Percentiles rank a stretch among this genome's conserved stretches.
These are phyloP conservation scores for Suaeda aralocaspica DNA, from an alignment of 148 eudicot species.

Conservation along the genomic window DNA sequence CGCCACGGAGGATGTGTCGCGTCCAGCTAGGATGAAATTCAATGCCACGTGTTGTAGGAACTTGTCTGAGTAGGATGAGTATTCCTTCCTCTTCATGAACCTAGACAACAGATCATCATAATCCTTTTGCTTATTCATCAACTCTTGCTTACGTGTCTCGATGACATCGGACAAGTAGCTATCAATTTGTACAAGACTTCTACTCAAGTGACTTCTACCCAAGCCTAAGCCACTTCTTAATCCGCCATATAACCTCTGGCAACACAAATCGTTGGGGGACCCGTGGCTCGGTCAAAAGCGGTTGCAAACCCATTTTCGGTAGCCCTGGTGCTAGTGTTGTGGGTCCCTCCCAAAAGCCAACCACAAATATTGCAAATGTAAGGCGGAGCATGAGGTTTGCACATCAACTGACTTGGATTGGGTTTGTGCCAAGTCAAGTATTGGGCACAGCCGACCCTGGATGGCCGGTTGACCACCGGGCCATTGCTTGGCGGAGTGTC, in stretches of 20 bases:
- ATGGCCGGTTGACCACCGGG: constrained; percentile 81
- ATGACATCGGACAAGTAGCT: constrained; percentile 64
- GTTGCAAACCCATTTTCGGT: constrained; percentile 62
- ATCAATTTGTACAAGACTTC: constrained; percentile 67
- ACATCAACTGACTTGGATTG: constrained; percentile 57
- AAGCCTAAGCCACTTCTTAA: constrained; percentile 83
- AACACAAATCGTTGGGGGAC: constrained; percentile 75
- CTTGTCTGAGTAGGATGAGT: constrained; percentile 61
- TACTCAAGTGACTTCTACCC: constrained; percentile 81
- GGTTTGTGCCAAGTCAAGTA: constrained; percentile 45
- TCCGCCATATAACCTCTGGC: constrained; percentile 69
- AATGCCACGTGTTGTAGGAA: constrained; percentile 84
- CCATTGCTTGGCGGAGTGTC: constrained; percentile 92
- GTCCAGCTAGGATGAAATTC: constrained; percentile 93
- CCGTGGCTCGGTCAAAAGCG: constrained; percentile 81
- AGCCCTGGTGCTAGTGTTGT: constrained; percentile 59
- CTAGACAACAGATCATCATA: constrained; percentile 86
- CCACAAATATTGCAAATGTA: constrained; percentile 81
- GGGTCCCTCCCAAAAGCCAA: constrained; percentile 85
- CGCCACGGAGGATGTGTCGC: constrained; percentile 91
- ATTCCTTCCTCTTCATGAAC: constrained; percentile 84
- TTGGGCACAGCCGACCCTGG: constrained; percentile 51
- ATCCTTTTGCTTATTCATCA: constrained; percentile 46
- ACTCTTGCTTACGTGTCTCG: constrained; percentile 61
- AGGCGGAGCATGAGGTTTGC: constrained; percentile 75